phyloP scores from a whole-genome alignment of 2,329 filamentous ascomycete genomes.

The Fusarium torreyae region DNA sequence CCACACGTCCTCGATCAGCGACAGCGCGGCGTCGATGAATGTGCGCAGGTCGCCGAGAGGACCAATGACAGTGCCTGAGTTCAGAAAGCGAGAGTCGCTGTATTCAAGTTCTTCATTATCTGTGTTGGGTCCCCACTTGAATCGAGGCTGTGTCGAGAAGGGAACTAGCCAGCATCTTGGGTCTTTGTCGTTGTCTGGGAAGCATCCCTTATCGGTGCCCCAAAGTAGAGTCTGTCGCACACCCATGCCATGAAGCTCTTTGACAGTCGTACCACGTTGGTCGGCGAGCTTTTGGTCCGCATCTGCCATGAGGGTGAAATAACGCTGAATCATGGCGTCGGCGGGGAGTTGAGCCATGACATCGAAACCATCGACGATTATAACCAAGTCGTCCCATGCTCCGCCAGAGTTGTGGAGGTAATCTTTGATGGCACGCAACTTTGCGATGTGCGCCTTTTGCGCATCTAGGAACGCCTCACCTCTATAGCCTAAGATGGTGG shows the following conservation, averaged over 20 bases:
- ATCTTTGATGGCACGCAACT: conserved; percentile 34
- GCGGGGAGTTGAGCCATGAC: conserved; percentile 46
- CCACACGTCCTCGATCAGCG: conserved; percentile 22
- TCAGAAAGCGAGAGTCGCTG: conserved; percentile 37
- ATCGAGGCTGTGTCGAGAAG: conserved; percentile 30
- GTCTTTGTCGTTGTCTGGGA: conserved; percentile 17
- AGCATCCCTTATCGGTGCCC: conserved; percentile 45
- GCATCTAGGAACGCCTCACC: conserved; percentile 39
- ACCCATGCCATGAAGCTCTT: conserved; percentile 32
- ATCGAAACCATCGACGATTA: conserved; percentile 46
- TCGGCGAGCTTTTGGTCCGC: conserved; percentile 42
- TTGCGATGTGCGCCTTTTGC: conserved; percentile 39
- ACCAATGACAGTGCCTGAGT: conserved; percentile 45
- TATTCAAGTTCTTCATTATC: conserved; percentile 24
- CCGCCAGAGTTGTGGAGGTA: conserved; percentile 27
- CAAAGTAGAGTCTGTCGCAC: conserved; percentile 44
- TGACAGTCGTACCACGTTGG: conserved; percentile 34
- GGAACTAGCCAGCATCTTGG: conserved; percentile 44
- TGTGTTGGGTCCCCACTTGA: conserved; percentile 39
- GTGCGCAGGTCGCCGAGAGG: conserved; percentile 40
- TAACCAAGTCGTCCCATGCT: conserved; percentile 39
- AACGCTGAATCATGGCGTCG: conserved; percentile 43
- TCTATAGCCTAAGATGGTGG: conserved; percentile 41
- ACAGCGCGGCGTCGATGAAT: conserved; percentile 38
- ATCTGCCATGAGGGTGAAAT: conserved; percentile 32